Base-by-base conservation (phyloP, 2,329 filamentous ascomycete species). In the Cordyceps tenuipes region DNA sequence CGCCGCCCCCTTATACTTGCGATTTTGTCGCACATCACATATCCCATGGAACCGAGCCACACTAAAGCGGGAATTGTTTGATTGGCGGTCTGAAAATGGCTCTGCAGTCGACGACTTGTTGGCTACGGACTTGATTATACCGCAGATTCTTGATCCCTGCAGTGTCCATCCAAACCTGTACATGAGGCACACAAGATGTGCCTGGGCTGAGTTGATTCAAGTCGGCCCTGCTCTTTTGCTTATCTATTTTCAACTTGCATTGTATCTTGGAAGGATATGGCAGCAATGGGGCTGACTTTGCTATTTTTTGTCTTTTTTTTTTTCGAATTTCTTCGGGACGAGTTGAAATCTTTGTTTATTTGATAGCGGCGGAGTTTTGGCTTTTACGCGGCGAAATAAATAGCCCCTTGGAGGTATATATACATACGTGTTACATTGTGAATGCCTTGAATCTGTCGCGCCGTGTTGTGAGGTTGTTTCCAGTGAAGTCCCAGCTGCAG, bases 361-460 rank as follows among this genome's bases (percentile, higher is more conserved):
- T 57, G 59, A 62, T 51, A 64, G 63, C 63, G 63, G 51, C 51
- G 63, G 63, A 62, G 63, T 64, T 63, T 53, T 36, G 57, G 43
- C 43, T 58, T 61, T 43, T 26, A 48, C 57, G 44, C 46, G 46
- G 29, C 56, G 50, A 57, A 50, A 43, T 50, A 51, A 41, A 53
- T 57, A 57, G 58, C 57, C 19, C 21, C 50, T 46, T 34, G 52
- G 58, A 39, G 36, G 34, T 13, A 43, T 53, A 31, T 19, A 53
- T 13, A 43, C 54, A 61, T 41, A 57, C 29, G 29, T 19, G 55
- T 49, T 58, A 61, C 49, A 57, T 53, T 31, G 12, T 58, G 47
- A 23, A 34, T n/a, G 41, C 48, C 9, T 34, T 19, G 50, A 7
- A 21, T 43, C 7, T 21, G 12, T 48, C 13, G 5, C 7, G 15